Evolutionary conservation across 371 early-diverging fungal genomes (phyloP).

Genomic region (Chytridium lagenaria): DNA sequence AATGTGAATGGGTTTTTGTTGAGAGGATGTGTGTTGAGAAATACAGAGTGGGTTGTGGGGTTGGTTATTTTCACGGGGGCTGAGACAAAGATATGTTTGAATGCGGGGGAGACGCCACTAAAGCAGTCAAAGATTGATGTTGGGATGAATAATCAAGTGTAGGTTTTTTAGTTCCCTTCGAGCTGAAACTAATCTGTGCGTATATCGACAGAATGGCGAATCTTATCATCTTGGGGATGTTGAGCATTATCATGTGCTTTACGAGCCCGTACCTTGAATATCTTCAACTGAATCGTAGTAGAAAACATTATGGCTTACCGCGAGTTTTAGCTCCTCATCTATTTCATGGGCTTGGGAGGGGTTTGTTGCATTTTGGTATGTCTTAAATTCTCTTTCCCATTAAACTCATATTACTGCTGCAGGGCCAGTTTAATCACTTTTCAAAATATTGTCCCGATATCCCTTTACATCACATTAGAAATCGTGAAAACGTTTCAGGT

Average conservation of each 20-base stretch:
- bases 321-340: not conserved
- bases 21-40: conserved; percentile 90
- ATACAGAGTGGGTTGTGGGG: conserved; percentile 85
- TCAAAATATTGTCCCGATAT: conserved; percentile 91
- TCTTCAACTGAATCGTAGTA: not conserved
- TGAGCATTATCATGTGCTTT: conserved; percentile 40
- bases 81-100: conserved; percentile 92
- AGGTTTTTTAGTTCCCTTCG: conserved; percentile 14
- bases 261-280: conserved; percentile 42
- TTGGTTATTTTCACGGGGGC: conserved; percentile 85
- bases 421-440: conserved; percentile 70
- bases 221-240: conserved; percentile 42
- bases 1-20: conserved; percentile 83
- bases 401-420: not conserved
- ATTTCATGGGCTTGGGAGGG: conserved; percentile 23
- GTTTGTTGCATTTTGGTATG: conserved; percentile 62
- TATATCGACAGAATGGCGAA: conserved; percentile 34
- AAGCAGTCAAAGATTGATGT: conserved; percentile 94
- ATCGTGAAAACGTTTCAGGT: conserved; percentile 80
- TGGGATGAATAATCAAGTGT: conserved; percentile 89
- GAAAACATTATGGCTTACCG: not conserved
- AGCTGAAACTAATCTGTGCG: conserved; percentile 10
- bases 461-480: conserved; percentile 96
- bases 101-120: conserved; percentile 85
- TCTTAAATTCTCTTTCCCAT: not conserved